Base-by-base conservation (phyloP, 306 rosid species). In the Rubus parviflorus region DNA sequence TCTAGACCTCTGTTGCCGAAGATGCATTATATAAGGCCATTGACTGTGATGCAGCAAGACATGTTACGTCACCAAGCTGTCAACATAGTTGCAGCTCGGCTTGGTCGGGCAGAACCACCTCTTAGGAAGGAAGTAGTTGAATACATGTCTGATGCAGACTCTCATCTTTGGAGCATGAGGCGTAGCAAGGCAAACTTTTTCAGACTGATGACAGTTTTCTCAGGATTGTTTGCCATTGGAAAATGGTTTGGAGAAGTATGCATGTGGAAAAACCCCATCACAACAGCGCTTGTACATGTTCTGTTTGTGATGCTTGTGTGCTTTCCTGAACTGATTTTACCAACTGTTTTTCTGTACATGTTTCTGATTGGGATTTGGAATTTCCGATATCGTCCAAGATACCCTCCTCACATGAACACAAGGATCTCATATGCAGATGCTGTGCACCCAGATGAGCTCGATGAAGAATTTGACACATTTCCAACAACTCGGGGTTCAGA, bases 131-230 rank as follows among this genome's bases (percentile, higher is more conserved):
- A 96, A 77, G 92, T 92, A 8, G 88, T 96, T 60, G 94, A 87
- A 60, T 91, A 87, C 89, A 87, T 96, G 96, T 92, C 97, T 48
- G 97, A 96, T 77, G 67, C 89, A 20, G 87, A 96, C 30, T 84
- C 98, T 77, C 97, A 96, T 81, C 84, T 89, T 19, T 96, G 96
- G 96, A 92, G 99, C 86, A 92, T 89, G 97, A 84, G 99, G 71
- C 89, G 96, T 1, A 96, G 98, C 92, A 96, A 96, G 87, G 99
- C 99, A 0, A 96, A 96, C 86, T 89, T 96, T 78, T 85, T 81
- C 83, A 87, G 97, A 45, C 56, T 96, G 15, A 85, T 79, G 84
- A 4, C 81, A 0, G 88, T 96, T 25, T 88, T 91, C 48, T 82
- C 90, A 0, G 94, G 97, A 48, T 16, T 96, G 38, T 0, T 82